Evolutionary conservation across 768 basidiomycete genomes (phyloP).

Genomic region (Pholiota conissans): DNA sequence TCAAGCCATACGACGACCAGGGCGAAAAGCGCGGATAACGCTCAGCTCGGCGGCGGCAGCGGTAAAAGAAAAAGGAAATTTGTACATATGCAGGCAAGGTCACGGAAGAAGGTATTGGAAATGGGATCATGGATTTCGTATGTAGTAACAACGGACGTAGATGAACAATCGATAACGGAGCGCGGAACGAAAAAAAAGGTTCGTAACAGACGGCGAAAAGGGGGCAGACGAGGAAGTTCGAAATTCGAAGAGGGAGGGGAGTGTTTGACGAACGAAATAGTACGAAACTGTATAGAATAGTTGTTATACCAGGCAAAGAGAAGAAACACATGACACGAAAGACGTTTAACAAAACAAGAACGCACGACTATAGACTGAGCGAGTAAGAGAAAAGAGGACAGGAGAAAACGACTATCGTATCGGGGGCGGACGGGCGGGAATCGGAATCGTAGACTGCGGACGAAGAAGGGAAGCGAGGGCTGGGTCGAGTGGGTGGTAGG

Average conservation of each 20-base stretch:
- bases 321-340: slow-evolving; percentile 10
- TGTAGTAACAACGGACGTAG: not conserved
- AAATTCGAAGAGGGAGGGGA: too few relatives aligned
- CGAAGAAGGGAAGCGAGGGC: slow-evolving; percentile 8
- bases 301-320: slow-evolving; percentile 7
- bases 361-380: slow-evolving; percentile 18
- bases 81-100: not conserved
- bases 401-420: slow-evolving; percentile 12
- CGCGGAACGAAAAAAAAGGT: not conserved
- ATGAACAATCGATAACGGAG: not conserved
- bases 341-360: slow-evolving; percentile 19
- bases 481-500: slow-evolving; percentile 1
- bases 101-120: not conserved
- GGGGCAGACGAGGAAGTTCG: too few relatives aligned
- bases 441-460: slow-evolving; percentile 9
- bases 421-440: not conserved
- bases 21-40: not conserved
- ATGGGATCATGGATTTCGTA: not conserved
- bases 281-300: not conserved
- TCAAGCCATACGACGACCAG: not conserved
- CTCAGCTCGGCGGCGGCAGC: not conserved
- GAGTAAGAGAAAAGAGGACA: slow-evolving; percentile 9
- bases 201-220: too few relatives aligned
- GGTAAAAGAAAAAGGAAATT: not conserved
- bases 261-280: not conserved